A percentile compares a stretch with the other conserved stretches of the same genome.
Conservation (phyloP, 805 yeast genomes). For the Candida germanica region DNA sequence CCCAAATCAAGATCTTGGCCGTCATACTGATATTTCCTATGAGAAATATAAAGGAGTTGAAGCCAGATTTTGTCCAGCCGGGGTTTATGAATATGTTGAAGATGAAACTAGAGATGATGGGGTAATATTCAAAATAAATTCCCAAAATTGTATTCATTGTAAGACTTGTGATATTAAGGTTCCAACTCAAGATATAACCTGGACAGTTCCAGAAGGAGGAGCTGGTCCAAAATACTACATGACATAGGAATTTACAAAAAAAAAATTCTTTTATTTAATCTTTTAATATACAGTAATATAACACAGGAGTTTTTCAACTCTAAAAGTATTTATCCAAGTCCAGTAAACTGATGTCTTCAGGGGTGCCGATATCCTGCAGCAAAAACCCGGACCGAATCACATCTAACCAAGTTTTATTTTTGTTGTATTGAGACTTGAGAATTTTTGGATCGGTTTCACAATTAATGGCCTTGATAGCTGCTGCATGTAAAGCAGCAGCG, state of each 20-base stretch:
- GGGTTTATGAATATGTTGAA: conserved; percentile 90
- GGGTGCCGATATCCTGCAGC: conserved; percentile 72
- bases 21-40: conserved; percentile 67
- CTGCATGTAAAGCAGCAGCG: conserved; percentile 70
- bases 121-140: conserved; percentile 86
- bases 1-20: conserved; percentile 55
- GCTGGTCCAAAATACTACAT: conserved; percentile 96
- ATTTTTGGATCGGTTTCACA: conserved; percentile 27
- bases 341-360: conserved; percentile 73
- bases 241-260: conserved; percentile 41
- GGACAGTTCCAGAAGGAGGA: conserved; percentile 99
- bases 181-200: conserved; percentile 88
- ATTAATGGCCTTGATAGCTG: conserved; percentile 51
- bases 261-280: too few species aligned
- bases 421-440: conserved; percentile 26
- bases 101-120: conserved; percentile 52
- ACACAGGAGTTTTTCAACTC: conserved; percentile 10
- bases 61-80: conserved; percentile 95
- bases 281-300: conserved; percentile 16
- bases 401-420: conserved; percentile 61
- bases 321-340: conserved; percentile 46
- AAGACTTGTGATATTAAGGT: conserved; percentile 97
- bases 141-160: conserved; percentile 97
- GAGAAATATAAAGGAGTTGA: conserved; percentile 86
- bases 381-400: conserved; percentile 75